Evolutionary conservation across 306 rosid species (phyloP), one percentile per base, ranked within the genome.

Genomic region (Quercus engelmannii): DNA sequence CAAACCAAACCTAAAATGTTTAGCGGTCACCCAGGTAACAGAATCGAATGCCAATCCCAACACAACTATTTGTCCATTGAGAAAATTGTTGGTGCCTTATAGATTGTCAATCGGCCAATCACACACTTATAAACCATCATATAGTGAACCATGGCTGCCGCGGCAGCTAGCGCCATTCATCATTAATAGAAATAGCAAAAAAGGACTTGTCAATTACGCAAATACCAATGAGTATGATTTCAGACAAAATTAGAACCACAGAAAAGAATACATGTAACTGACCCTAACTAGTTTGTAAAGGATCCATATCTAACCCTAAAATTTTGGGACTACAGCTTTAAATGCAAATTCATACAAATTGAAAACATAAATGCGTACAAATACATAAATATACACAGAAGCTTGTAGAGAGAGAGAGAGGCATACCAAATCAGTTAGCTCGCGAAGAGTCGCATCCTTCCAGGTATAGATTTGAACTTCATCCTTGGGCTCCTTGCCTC

Each of bases 401-500:
- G 17, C 15, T 28, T 2, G 17, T 1, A 63, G 30, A 72, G 28
- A 56, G 30, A 72, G 28, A 56, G 30, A 11, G 49, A 20, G 43
- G 35, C 88, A 51, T 91, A 95, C 99, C 57, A 93, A 93, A 88
- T 93, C 99, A 69, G 98, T 95, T 33, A 93, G 85, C 70, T 95
- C 99, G 3, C 99, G 82, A 11, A 95, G 97, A 55, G 98, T 93
- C 0, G 99, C 99, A 81, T 95, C 99, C 83, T 90, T 95, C 99
- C 99, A 92, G 0, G 99, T 95, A 80, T 95, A 95, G 80, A 95
- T 95, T 85, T 95, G 99, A 85, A 95, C 99, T 79, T 95, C 98
- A 55, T 95, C 98, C 79, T 93, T 90, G 55, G 99, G 98, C 55
- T 91, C 98, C 72, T 93, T 93, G 76, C 99, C 99, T 83, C 99